Evolutionary conservation across 2,329 filamentous ascomycete genomes (phyloP), one percentile per base, ranked within the genome.

Genomic region (Gnomoniopsis smithogilvyi): DNA sequence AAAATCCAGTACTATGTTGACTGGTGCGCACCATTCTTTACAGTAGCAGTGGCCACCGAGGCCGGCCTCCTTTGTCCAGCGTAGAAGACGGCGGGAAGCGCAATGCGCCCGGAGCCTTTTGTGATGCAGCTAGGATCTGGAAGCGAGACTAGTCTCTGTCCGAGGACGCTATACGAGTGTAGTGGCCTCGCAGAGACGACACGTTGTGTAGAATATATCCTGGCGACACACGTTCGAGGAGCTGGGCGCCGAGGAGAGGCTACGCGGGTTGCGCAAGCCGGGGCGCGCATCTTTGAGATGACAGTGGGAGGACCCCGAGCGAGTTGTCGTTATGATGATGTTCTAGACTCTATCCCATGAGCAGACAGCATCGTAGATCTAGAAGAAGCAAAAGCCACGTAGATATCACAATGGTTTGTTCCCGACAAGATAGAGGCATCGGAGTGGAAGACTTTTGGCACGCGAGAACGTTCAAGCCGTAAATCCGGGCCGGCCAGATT

Each of bases 1-100:
- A 8, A 51, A n/a, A n/a, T 26, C 6, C 17, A 17, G 3, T 2
- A 14, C 34, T 36, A 11, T 6, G 45, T 19, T 24, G 45, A 6
- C 15, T 21, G 19, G 3, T 15, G 41, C 60, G 46, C 57, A 66
- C 64, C 61, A 55, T 65, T 65, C n/a, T 64, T 59, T 14, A 60
- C 59, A 0, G 64, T 60, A 6, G 65, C 60, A 22, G 64, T 50
- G 11, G 64, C 64, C n/a, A 64, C 62, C 11, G 64, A 61, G 43
- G 62, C 59, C 1, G 47, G 59, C 46, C 63, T 56, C 36, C 51
- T 59, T 59, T 66, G 63, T 26, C 62, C 59, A 24, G 63, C 60
- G 24, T 45, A 24, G 15, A 62, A 62, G 2, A 57, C 22, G 12
- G 63, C 64, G 3, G 65, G 65, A 17, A 61, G 47, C 6, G 63